phyloP scores from a whole-genome alignment of 176 grass and related monocot genomes.

The Bonia amplexicaulis region DNA sequence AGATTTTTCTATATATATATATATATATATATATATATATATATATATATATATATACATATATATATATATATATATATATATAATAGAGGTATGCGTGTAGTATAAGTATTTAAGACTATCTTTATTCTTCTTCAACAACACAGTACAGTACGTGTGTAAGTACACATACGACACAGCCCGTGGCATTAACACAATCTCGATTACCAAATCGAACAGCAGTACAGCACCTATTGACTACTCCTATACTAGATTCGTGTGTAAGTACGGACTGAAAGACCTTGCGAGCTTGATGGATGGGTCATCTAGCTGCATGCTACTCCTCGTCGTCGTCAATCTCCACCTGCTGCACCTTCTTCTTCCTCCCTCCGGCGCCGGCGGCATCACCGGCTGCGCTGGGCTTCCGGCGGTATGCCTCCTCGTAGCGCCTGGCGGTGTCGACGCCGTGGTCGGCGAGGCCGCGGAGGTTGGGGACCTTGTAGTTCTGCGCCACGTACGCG shows the following conservation, averaged over 20 bases:
- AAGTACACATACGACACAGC: too few species aligned
- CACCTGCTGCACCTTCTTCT: background rate
- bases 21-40: too few species aligned
- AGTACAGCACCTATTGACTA: background rate
- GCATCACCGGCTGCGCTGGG: background rate
- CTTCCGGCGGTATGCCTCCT: slow-evolving; percentile 70
- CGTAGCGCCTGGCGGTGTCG: slow-evolving; percentile 42
- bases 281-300: background rate
- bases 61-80: too few species aligned
- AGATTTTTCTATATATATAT: too few species aligned
- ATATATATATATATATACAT: too few species aligned
- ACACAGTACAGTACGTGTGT: background rate
- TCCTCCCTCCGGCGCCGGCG: background rate
- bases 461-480: slow-evolving; percentile 56
- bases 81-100: too few species aligned
- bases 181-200: background rate
- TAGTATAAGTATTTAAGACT: too few species aligned
- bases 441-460: slow-evolving; percentile 25
- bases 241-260: background rate
- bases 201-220: background rate
- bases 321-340: slow-evolving; percentile 3
- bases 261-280: too few species aligned
- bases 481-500: slow-evolving; percentile 58
- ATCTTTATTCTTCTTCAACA: background rate
- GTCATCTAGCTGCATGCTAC: background rate